Conservation (phyloP, 768 basidiomycete species). For the Scleroderma bovista region DNA sequence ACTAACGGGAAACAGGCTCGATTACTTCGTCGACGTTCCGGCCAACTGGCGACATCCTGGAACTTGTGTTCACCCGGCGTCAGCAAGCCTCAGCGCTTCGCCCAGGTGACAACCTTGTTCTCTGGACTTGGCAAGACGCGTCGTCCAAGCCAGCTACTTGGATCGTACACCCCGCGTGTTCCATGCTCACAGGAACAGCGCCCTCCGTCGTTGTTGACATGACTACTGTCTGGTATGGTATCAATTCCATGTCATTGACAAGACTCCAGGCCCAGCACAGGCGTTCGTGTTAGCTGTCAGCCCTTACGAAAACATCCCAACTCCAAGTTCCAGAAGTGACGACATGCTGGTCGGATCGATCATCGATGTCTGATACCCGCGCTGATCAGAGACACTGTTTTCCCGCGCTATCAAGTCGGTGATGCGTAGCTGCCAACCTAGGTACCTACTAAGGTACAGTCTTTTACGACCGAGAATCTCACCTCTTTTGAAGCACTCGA, state of each 20-base stretch:
- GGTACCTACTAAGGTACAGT: too few species aligned
- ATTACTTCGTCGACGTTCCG: not conserved
- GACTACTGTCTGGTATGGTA: constrained; percentile 42
- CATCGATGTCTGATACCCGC: too few species aligned
- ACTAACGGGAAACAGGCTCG: too few species aligned
- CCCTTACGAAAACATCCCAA: constrained; percentile 48
- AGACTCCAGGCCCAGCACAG: constrained; percentile 42
- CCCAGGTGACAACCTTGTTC: too few species aligned
- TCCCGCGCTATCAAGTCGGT: too few species aligned
- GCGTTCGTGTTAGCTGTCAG: constrained; percentile 49
- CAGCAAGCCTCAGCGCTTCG: not conserved
- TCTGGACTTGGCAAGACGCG: too few species aligned
- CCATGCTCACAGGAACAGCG: not conserved
- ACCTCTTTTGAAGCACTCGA: too few species aligned
- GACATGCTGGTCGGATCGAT: constrained; percentile 80
- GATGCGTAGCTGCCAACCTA: too few species aligned
- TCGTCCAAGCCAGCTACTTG: too few species aligned
- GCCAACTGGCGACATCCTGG: not conserved
- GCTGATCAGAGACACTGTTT: too few species aligned
- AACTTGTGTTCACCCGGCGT: not conserved
- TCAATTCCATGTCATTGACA: constrained; percentile 46
- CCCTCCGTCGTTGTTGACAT: constrained; percentile 3
- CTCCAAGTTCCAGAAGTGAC: constrained; percentile 41
- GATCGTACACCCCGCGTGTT: not conserved
- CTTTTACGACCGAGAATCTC: too few species aligned